Evolutionary conservation across 2,329 filamentous ascomycete species (phyloP).

Genomic region (Sclerotinia spermophila): DNA sequence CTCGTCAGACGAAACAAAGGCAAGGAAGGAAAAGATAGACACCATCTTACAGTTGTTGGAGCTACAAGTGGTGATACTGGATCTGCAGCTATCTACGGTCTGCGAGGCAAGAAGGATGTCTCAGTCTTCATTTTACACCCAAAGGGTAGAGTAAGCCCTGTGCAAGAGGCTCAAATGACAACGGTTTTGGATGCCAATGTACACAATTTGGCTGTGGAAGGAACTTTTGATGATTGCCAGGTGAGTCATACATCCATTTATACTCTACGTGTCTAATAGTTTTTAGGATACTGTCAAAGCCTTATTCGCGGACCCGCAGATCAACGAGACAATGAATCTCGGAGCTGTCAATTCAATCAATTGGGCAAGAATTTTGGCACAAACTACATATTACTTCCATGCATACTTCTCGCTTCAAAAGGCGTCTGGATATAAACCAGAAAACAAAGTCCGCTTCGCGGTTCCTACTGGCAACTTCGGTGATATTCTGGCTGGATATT

Average conservation of each 20-base stretch:
- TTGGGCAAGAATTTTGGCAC: constrained; percentile 89
- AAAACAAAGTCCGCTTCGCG: constrained; percentile 74
- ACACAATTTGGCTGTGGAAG: constrained; percentile 84
- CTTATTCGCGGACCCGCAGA: constrained; percentile 79
- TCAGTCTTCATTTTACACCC: constrained; percentile 94
- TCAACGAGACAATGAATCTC: constrained; percentile 78
- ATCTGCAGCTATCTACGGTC: constrained; percentile 91
- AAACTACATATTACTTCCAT: constrained; percentile 96
- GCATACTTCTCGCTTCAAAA: constrained; percentile 80
- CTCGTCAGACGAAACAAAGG: constrained; percentile 68
- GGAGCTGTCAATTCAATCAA: constrained; percentile 97
- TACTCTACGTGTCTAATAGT: constrained; percentile 18
- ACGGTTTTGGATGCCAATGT: constrained; percentile 88
- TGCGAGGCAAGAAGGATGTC: constrained; percentile 93
- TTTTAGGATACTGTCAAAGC: constrained; percentile 83
- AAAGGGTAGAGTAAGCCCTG: constrained; percentile 82
- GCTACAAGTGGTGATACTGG: constrained; percentile 88
- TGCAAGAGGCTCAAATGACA: constrained; percentile 97
- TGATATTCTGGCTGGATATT: constrained; percentile 90
- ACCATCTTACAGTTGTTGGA: constrained; percentile 82
- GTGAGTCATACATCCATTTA: constrained; percentile 40
- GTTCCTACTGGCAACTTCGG: constrained; percentile 97
- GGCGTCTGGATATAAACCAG: constrained; percentile 57
- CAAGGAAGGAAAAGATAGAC: constrained; percentile 58
- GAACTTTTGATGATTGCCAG: constrained; percentile 96